These are phyloP conservation scores for Sporothrix pseudoabietina DNA, from an alignment of 2,329 filamentous ascomycete species.

Conservation along the genomic window DNA sequence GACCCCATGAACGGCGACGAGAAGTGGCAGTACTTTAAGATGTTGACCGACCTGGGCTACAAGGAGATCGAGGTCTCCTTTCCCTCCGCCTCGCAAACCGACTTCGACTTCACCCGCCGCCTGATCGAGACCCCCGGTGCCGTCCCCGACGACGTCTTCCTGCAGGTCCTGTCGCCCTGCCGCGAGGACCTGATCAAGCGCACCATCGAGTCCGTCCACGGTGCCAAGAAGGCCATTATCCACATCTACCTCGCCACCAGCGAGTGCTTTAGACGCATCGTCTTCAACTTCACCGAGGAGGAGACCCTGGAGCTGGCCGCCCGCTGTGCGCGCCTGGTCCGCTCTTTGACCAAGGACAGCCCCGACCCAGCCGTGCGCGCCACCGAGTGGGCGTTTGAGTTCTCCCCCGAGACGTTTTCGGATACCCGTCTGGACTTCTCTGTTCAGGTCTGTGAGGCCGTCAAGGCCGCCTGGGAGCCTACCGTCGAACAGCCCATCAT, in stretches of 20 bases:
- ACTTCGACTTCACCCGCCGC: conserved; percentile 91
- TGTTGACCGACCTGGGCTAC: conserved; percentile 89
- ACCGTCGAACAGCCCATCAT: conserved; percentile 79
- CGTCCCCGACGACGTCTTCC: conserved; percentile 84
- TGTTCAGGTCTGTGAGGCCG: conserved; percentile 82
- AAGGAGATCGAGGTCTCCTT: conserved; percentile 98
- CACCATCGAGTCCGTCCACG: conserved; percentile 85
- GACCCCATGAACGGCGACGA: conserved; percentile 96
- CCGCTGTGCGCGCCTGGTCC: conserved; percentile 80
- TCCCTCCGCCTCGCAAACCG: conserved; percentile 89
- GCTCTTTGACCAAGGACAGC: conserved; percentile 86
- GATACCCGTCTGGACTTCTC: conserved; percentile 85
- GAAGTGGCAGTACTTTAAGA: conserved; percentile 94
- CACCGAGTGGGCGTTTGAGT: conserved; percentile 77
- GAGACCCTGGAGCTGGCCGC: conserved; percentile 81
- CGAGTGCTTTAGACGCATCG: conserved; percentile 88
- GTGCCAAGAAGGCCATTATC: conserved; percentile 89
- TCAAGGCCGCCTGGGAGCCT: conserved; percentile 91
- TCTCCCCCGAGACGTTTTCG: conserved; percentile 86
- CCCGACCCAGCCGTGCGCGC: conserved; percentile 55
- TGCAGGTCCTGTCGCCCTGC: conserved; percentile 91
- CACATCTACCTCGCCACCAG: conserved; percentile 96
- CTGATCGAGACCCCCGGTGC: conserved; percentile 82
- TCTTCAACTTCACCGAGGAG: conserved; percentile 85
- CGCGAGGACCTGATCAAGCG: conserved; percentile 85